phyloP scores from a whole-genome alignment of 345 rosid genomes.

The Isatis tinctoria region DNA sequence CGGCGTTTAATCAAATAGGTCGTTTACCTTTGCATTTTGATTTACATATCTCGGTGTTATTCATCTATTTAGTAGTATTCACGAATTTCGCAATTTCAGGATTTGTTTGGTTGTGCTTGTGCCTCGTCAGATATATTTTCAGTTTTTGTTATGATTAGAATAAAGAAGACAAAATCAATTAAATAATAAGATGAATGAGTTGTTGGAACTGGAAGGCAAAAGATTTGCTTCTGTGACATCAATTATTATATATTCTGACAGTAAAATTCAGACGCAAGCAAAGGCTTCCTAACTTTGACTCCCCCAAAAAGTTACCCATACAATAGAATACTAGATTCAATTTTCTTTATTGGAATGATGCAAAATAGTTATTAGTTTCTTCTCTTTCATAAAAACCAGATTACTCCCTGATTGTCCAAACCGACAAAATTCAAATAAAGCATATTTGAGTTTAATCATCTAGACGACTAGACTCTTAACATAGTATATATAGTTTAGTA shows the following conservation, averaged over 20 bases:
- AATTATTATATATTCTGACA: conserved; percentile 28
- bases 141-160: background rate
- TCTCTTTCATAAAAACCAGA: background rate
- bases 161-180: background rate
- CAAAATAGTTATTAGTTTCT: background rate
- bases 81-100: background rate
- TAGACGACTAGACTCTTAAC: too few species aligned
- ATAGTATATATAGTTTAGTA: background rate
- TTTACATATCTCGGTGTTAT: background rate
- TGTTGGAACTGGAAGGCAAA: conserved; percentile 27
- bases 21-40: background rate
- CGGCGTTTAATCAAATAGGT: background rate
- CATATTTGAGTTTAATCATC: background rate
- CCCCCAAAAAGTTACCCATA: background rate
- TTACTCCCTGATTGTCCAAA: background rate
- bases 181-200: background rate
- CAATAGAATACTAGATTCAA: background rate
- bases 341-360: background rate
- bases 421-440: background rate
- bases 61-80: background rate
- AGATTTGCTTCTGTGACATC: conserved; percentile 21
- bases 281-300: conserved; percentile 23
- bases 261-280: conserved; percentile 19
- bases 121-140: background rate
- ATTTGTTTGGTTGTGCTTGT: conserved; percentile 16